These are phyloP conservation scores for Paraphoma sp. DNA, from an alignment of 2,329 filamentous ascomycete species.

Conservation along the genomic window DNA sequence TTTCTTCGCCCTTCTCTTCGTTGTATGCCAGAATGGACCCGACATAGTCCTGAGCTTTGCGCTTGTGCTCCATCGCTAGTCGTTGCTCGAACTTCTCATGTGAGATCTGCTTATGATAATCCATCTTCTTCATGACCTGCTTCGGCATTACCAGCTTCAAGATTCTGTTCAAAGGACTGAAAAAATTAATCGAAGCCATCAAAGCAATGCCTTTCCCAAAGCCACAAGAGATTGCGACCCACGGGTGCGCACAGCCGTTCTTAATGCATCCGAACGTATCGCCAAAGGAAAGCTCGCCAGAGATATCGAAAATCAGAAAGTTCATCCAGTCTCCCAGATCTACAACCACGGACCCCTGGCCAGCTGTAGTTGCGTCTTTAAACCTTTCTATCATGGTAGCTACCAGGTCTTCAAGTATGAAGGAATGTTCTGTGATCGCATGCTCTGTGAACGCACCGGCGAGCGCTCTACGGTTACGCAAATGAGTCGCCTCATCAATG, in stretches of 20 bases:
- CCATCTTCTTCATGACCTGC: slow-evolving; percentile 16
- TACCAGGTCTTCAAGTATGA: slow-evolving; percentile 41
- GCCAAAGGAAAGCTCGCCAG: slow-evolving; percentile 59
- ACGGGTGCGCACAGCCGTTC: slow-evolving; percentile 34
- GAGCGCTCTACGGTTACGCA: slow-evolving; percentile 41
- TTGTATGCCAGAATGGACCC: slow-evolving; percentile 33
- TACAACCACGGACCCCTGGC: slow-evolving; percentile 20
- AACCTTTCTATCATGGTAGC: slow-evolving; percentile 46
- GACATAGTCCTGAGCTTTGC: slow-evolving; percentile 31
- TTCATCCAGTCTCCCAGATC: slow-evolving; percentile 21
- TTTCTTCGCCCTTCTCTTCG: slow-evolving; percentile 24
- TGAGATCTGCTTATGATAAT: slow-evolving; percentile 20
- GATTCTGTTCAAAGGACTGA: slow-evolving; percentile 22
- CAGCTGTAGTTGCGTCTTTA: slow-evolving; percentile 16
- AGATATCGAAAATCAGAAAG: slow-evolving; percentile 27
- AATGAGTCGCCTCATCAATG: slow-evolving; percentile 24
- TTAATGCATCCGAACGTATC: slow-evolving; percentile 45
- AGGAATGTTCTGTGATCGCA: slow-evolving; percentile 50
- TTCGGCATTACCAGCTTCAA: slow-evolving; percentile 15
- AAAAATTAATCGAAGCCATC: slow-evolving; percentile 31
- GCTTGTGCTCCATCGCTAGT: slow-evolving; percentile 36
- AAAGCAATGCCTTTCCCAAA: slow-evolving; percentile 32
- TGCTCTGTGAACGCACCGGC: slow-evolving; percentile 53
- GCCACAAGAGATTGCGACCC: slow-evolving; percentile 35
- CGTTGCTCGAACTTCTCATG: slow-evolving; percentile 29